Evolutionary conservation across 2,329 filamentous ascomycete genomes (phyloP), one percentile per base, ranked within the genome.

Genomic region (Phialophora macrospora): DNA sequence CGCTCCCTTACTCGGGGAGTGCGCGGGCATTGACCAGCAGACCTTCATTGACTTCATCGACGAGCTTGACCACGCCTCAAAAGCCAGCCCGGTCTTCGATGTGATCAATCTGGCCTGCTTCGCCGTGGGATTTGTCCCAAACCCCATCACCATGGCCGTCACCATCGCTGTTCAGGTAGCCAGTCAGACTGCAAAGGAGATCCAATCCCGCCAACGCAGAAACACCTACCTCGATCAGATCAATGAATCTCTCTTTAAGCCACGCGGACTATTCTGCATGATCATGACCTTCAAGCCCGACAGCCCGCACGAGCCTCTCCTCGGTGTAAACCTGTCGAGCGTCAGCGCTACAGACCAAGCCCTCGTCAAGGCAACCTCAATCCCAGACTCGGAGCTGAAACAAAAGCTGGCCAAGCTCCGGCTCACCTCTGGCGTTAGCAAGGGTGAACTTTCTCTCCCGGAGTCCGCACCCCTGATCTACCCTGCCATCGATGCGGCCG

Each of bases 241-340:
- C 70, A 88, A 88, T 70, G 77, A 81, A 8, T 78, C 83, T 2
- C 81, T 86, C 65, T 89, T 88, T 73, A 80, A 79, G 55, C 85
- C 86, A 0, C 80, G 80, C 1, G 86, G 86, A 0, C 78, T 88
- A 0, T 84, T 82, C 74, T 82, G 80, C 65, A 76, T 85, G 22
- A 77, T 89, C 44, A 81, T 88, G 75, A 82, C 82, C 1, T 86
- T 79, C 76, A 82, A 82, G 59, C 81, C 82, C 0, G 77, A 66
- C 51, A 60, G 80, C 3, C 67, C 73, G 0, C 64, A 71, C 20
- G 71, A 75, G 17, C 72, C 66, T 5, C 26, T 70, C 51, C 26
- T 70, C 22, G 57, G 55, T 32, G 46, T 68, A 11, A 55, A 79
- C 58, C 68, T 82, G 24, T 41, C 38, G 17, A 72, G 76, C 3